Percentiles rank a stretch among this genome's conserved stretches.
Evolutionary conservation across 306 rosid species (phyloP).

Genomic region (Bauhinia variegata): DNA sequence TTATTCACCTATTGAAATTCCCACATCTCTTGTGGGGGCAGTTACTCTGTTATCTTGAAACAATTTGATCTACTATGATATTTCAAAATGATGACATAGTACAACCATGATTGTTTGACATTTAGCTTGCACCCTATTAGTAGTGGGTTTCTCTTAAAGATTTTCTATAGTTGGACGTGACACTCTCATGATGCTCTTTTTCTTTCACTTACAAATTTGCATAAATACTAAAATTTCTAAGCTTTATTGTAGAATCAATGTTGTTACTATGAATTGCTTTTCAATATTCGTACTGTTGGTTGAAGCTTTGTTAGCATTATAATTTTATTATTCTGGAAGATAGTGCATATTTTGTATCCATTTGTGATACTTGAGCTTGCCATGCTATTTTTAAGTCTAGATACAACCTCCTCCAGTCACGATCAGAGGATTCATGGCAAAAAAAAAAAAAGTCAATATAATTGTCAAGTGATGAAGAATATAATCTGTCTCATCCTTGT

Average conservation of each 20-base stretch:
- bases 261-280: slow-evolving; percentile 17
- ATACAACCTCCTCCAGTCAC: background rate
- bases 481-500: background rate
- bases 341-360: slow-evolving; percentile 13
- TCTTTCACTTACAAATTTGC: no score
- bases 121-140: background rate
- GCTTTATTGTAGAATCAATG: background rate
- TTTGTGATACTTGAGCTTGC: slow-evolving; percentile 5
- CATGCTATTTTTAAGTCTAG: slow-evolving; percentile 1
- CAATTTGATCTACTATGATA: background rate
- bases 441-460: background rate
- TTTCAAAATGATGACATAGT: background rate
- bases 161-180: no score
- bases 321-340: background rate
- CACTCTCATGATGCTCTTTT: no score
- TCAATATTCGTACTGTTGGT: slow-evolving; percentile 1
- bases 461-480: background rate
- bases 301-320: background rate
- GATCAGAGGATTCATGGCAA: no score
- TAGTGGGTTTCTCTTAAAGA: background rate
- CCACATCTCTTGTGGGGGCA: background rate
- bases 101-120: background rate
- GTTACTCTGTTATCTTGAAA: background rate
- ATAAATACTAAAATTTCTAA: no score
- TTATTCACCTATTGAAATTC: background rate